Evolutionary conservation across 345 rosid genomes (phyloP).

Genomic region (Combretum micranthum): DNA sequence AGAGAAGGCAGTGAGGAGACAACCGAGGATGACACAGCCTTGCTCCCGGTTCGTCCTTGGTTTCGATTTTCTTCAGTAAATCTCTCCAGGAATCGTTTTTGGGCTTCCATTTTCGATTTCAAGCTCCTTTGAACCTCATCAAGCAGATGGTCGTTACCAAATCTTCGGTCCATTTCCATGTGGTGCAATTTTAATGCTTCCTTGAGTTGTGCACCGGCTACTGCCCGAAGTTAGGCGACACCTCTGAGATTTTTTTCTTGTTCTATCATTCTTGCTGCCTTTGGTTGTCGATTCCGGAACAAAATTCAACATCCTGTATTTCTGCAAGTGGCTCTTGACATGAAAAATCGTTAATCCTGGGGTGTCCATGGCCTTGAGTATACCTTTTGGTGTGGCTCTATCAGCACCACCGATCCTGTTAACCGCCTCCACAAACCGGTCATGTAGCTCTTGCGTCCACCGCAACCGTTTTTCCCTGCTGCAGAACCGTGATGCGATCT

Average conservation of each 20-base stretch:
- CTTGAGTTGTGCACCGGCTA: constrained; percentile 45
- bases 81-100: constrained; percentile 42
- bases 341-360: constrained; percentile 53
- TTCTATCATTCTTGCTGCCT: constrained; percentile 46
- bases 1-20: constrained; percentile 4
- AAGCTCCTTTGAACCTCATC: constrained; percentile 41
- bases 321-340: constrained; percentile 74
- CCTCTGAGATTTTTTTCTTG: constrained; percentile 38
- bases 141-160: constrained; percentile 8
- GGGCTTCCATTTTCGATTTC: constrained; percentile 52
- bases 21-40: neutral
- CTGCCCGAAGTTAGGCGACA: constrained; percentile 50
- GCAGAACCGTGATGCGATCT: neutral
- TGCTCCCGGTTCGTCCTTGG: constrained; percentile 8
- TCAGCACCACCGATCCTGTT: constrained; percentile 18
- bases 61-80: constrained; percentile 22
- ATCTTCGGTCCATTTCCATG: constrained; percentile 30
- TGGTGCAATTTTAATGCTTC: constrained; percentile 44
- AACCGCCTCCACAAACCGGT: constrained; percentile 14
- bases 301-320: constrained; percentile 55
- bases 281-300: constrained; percentile 43
- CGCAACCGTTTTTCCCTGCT: constrained; percentile 13
- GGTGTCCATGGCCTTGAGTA: constrained; percentile 45
- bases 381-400: constrained; percentile 56
- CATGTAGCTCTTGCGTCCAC: constrained; percentile 19